Conservation (phyloP, 768 basidiomycete species). For the Leccinum fibrillosum region DNA sequence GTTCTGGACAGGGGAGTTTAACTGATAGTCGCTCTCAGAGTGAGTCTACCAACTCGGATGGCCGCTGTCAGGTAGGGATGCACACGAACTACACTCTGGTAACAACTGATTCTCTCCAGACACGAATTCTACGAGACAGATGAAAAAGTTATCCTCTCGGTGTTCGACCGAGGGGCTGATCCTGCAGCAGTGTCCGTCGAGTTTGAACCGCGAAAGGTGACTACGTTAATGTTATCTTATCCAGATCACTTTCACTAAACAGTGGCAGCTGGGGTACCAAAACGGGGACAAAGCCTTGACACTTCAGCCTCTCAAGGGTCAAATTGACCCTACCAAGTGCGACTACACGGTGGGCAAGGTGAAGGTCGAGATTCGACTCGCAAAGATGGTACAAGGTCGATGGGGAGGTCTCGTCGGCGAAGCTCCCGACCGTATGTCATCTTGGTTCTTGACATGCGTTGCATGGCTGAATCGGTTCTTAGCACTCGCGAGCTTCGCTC, state of each 20-base stretch:
- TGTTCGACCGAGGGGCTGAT: slow-evolving; percentile 79
- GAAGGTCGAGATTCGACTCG: slow-evolving; percentile 83
- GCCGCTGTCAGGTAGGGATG: slow-evolving; percentile 24
- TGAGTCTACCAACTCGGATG: slow-evolving; percentile 17
- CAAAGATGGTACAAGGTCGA: slow-evolving; percentile 60
- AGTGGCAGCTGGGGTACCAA: slow-evolving; percentile 38
- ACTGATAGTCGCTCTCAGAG: background rate
- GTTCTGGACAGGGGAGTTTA: slow-evolving; percentile 19
- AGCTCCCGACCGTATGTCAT: slow-evolving; percentile 63
- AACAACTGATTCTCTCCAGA: slow-evolving; percentile 34
- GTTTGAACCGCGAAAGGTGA: slow-evolving; percentile 64
- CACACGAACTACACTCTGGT: background rate
- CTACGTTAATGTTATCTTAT: slow-evolving; percentile 5
- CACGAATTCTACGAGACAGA: slow-evolving; percentile 90
- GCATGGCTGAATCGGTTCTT: background rate
- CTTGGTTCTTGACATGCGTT: background rate
- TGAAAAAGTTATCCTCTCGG: slow-evolving; percentile 64
- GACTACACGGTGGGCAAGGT: slow-evolving; percentile 73
- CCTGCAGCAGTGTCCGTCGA: slow-evolving; percentile 56
- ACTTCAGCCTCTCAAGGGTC: slow-evolving; percentile 79
- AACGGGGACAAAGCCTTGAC: slow-evolving; percentile 68
- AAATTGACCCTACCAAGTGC: slow-evolving; percentile 64
- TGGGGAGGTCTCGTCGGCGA: slow-evolving; percentile 81
- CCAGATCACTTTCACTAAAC: slow-evolving; percentile 2
- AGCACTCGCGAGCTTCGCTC: slow-evolving; percentile 21